phyloP scores from a whole-genome alignment of 345 rosid genomes.

The Linum usitatissimum region DNA sequence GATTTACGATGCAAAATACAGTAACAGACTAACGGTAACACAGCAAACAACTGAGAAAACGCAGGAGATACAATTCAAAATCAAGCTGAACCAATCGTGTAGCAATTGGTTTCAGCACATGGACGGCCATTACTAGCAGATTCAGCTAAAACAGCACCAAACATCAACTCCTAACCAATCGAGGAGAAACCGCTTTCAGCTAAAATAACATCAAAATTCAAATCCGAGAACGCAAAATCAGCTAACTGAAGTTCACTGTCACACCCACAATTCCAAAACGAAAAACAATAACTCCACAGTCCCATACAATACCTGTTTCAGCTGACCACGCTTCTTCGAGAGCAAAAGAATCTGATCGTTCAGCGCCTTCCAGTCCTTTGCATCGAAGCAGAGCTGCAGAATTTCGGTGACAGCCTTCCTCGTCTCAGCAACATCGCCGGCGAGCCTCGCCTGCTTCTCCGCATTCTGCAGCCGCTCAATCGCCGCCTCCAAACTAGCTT shows the following conservation, averaged over 20 bases:
- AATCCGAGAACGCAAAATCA: not conserved
- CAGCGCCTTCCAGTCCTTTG: conserved; percentile 67
- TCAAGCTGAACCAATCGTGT: no score
- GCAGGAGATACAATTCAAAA: no score
- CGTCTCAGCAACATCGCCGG: conserved; percentile 67
- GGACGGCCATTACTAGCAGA: no score
- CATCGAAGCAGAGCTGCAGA: conserved; percentile 73
- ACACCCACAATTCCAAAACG: no score
- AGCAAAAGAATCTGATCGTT: conserved; percentile 64
- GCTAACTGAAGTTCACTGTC: not conserved
- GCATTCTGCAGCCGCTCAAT: conserved; percentile 62
- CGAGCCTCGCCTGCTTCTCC: conserved; percentile 79
- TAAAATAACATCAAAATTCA: not conserved
- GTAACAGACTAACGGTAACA: no score
- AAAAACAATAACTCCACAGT: not conserved
- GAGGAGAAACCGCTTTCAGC: no score
- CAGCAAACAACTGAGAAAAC: no score
- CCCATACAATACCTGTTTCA: conserved; percentile 50
- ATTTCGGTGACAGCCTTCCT: conserved; percentile 69
- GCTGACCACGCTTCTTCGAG: conserved; percentile 85
- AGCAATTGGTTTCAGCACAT: no score
- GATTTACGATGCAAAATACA: no score
- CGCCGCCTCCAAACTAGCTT: conserved; percentile 37
- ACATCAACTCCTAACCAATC: no score
- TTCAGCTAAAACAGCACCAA: no score